Conservation (phyloP, 1,284 basidiomycete genomes). For the Cryptococcus wingfieldii region DNA sequence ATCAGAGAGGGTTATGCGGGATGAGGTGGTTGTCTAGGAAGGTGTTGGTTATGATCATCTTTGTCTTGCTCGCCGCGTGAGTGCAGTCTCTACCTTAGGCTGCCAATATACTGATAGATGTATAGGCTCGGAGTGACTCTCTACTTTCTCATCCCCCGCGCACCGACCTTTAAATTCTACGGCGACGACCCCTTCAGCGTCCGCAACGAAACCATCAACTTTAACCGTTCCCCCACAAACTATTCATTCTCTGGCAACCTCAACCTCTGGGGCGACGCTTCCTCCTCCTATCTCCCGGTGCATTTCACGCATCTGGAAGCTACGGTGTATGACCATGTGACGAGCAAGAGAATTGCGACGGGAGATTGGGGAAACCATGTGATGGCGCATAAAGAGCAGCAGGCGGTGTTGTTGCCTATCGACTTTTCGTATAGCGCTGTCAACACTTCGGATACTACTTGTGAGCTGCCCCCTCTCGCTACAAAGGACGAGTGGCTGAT, state of each 20-base stretch:
- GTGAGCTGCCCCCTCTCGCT: conserved; percentile 51
- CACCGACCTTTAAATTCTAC: conserved; percentile 66
- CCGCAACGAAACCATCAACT: conserved; percentile 58
- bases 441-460: conserved; percentile 76
- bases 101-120: neutral
- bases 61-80: conserved; percentile 61
- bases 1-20: conserved; percentile 69
- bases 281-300: conserved; percentile 66
- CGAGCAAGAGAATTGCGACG: conserved; percentile 59
- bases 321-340: conserved; percentile 56
- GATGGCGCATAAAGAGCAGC: conserved; percentile 61
- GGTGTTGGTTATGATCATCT: conserved; percentile 63
- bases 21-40: conserved; percentile 64
- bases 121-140: conserved; percentile 64
- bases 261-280: conserved; percentile 65
- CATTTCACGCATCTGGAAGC: conserved; percentile 65
- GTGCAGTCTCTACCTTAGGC: conserved; percentile 29
- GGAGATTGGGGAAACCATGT: conserved; percentile 60
- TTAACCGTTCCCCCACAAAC: conserved; percentile 71
- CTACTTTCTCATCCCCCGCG: conserved; percentile 72
- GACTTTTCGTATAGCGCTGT: conserved; percentile 73
- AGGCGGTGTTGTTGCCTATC: conserved; percentile 63
- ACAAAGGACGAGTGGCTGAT: no score
- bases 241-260: conserved; percentile 76
- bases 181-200: conserved; percentile 56